phyloP scores from a whole-genome alignment of 352 stramenopile genomes.

The Blastocystis sp. region DNA sequence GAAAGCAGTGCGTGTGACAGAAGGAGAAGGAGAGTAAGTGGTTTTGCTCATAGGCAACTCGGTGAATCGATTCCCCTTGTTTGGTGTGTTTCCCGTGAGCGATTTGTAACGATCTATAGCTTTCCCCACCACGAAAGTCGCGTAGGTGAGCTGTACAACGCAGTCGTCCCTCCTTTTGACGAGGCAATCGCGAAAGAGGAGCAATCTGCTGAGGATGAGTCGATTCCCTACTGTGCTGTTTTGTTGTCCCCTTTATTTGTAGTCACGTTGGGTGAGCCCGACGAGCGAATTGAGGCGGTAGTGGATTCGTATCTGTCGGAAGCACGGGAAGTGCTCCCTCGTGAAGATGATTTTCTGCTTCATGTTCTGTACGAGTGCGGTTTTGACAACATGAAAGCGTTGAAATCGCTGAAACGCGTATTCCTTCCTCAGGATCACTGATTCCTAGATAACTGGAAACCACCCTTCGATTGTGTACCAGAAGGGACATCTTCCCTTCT shows the following conservation, averaged over 20 bases:
- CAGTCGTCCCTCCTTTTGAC: conserved; percentile 4
- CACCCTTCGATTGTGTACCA: not conserved
- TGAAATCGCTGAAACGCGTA: conserved; percentile 7
- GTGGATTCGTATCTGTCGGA: not conserved
- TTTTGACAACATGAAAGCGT: not conserved
- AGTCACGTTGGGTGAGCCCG: not conserved
- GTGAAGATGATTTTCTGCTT: conserved; percentile 36
- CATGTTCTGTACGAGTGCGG: not conserved
- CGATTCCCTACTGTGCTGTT: not conserved
- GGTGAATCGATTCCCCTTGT: not conserved
- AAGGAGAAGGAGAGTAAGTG: conserved; percentile 53
- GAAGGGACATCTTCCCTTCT: conserved; percentile 4
- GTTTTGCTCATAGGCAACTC: not conserved
- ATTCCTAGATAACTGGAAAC: not conserved
- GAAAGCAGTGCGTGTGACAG: conserved; percentile 20
- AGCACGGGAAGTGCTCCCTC: not conserved
- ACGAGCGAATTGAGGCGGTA: not conserved
- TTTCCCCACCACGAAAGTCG: conserved; percentile 49
- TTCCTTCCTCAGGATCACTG: not conserved
- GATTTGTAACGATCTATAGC: not conserved
- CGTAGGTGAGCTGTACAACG: conserved; percentile 11
- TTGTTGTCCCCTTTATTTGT: not conserved
- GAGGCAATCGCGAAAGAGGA: not conserved
- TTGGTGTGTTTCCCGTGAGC: not conserved
- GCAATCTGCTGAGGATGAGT: not conserved